Base-by-base conservation (phyloP, 2,329 filamentous ascomycete genomes). In the Pezicula carpinea region DNA sequence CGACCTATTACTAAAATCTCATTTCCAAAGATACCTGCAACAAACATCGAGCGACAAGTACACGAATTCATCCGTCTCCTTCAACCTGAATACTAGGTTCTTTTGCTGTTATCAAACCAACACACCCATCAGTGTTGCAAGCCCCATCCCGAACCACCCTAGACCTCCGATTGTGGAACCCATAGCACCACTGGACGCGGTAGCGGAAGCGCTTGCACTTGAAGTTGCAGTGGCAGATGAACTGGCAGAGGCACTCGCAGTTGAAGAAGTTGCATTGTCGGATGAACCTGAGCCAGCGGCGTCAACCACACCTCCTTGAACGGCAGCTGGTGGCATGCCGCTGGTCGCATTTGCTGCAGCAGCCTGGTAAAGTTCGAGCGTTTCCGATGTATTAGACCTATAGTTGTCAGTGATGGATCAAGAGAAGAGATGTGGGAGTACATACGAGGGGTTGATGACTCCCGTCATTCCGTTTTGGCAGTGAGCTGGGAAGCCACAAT, bases 381-480 rank as follows among this genome's bases (percentile, higher is more conserved):
- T 55, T 22, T 51, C 46, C 1, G 43, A 45, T 5, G 46, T 41
- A 39, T 46, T 49, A 39, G 51, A 13, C 41, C 54, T 58, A 26
- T 38, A 32, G 31, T 43, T 19, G 36, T 17, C 17, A 34, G 31
- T 13, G 18, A 31, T 29, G 17, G 22, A 32, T 34, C 39, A 15
- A 19, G 22, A 39, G 10, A n/a, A 29, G 14, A 43, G 22, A 15
- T 29, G 34, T 18, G 29, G 19, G 45, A 52, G 50, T 46, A 65
- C 65, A 50, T 52, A 61, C 58, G 48, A 44, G 48, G 64, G 64
- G 49, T 74, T 74, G 45, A 73, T 67, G 11, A 71, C 69, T 38
- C 67, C 65, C 29, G 62, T 62, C 70, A 74, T 74, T 13, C 70
- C 70, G 14, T 32, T 48, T 52, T 68, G 62, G 49, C 70, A 73